phyloP scores from a whole-genome alignment of 2,329 filamentous ascomycete species.

The Penicillium thymicola region DNA sequence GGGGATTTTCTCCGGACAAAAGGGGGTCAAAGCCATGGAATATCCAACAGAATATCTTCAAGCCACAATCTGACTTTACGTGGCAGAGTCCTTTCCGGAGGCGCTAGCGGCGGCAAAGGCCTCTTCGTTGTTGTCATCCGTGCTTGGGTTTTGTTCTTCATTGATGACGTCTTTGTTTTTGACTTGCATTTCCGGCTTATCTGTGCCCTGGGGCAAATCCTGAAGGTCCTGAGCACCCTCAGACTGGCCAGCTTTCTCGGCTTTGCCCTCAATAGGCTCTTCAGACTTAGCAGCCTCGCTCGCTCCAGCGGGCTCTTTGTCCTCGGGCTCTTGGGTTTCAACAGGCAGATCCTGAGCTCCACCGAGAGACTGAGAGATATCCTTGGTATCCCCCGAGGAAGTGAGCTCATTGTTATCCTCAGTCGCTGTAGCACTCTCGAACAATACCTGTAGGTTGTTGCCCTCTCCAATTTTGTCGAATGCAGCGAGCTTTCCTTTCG shows the following conservation, averaged over 20 bases:
- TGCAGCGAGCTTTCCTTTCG: slow-evolving; percentile 66
- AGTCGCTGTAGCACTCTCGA: slow-evolving; percentile 31
- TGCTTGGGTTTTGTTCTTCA: slow-evolving; percentile 2
- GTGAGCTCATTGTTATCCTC: background rate
- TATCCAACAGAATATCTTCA: slow-evolving; percentile 3
- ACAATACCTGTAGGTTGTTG: slow-evolving; percentile 60
- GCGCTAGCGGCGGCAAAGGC: slow-evolving; percentile 11
- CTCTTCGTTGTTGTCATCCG: slow-evolving; percentile 3
- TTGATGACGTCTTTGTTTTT: slow-evolving; percentile 9
- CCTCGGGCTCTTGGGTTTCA: background rate
- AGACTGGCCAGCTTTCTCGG: background rate
- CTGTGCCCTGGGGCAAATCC: background rate
- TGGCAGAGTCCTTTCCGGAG: slow-evolving; percentile 11
- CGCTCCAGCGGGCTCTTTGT: background rate
- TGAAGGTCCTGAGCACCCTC: background rate
- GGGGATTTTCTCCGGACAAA: slow-evolving; percentile 16
- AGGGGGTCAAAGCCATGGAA: slow-evolving; percentile 12
- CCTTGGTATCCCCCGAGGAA: slow-evolving; percentile 11
- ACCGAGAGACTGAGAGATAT: slow-evolving; percentile 5
- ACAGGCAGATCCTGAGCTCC: background rate
- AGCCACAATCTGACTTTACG: slow-evolving; percentile 10
- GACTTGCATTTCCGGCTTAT: slow-evolving; percentile 1
- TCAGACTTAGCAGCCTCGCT: background rate
- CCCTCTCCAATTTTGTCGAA: slow-evolving; percentile 89
- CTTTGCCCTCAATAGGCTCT: background rate